Percentiles rank a stretch among this genome's conserved stretches.
Conservation (phyloP, 495 filamentous ascomycete species). For the Antarctomyces pellizariae region DNA sequence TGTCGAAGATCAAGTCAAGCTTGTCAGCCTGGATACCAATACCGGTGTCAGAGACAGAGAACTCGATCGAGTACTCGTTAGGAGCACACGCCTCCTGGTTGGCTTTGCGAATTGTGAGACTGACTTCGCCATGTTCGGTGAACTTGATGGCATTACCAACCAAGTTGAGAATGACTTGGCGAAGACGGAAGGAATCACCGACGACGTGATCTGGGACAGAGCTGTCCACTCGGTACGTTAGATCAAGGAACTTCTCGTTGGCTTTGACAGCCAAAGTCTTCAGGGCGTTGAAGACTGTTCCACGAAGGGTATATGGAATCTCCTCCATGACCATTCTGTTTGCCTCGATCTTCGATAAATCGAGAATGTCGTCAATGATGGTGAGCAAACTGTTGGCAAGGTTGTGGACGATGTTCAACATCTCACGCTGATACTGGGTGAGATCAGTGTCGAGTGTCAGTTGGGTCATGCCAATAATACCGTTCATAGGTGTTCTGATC, state of each 20-base stretch:
- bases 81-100: constrained; percentile 38
- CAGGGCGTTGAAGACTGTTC: constrained; percentile 91
- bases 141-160: constrained; percentile 85
- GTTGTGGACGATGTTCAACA: constrained; percentile 97
- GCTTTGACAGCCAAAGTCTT: constrained; percentile 92
- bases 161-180: constrained; percentile 78
- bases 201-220: constrained; percentile 92
- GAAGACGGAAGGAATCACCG: constrained; percentile 86
- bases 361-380: constrained; percentile 96
- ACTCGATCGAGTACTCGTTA: constrained; percentile 83
- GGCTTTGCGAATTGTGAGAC: constrained; percentile 68
- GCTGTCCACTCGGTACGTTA: constrained; percentile 86
- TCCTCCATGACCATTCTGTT: constrained; percentile 99
- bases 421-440: constrained; percentile 86
- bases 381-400: constrained; percentile 91
- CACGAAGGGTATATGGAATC: constrained; percentile 85
- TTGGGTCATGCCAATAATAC: constrained; percentile 88
- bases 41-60: constrained; percentile 89
- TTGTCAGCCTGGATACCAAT: constrained; percentile 96
- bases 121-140: constrained; percentile 92
- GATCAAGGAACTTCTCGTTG: constrained; percentile 86
- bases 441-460: constrained; percentile 89
- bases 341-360: constrained; percentile 98
- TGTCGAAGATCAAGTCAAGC: constrained; percentile 94
- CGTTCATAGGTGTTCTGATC: constrained; percentile 85